Conservation (phyloP, 441 rosid species). For the Sinapis alba region DNA sequence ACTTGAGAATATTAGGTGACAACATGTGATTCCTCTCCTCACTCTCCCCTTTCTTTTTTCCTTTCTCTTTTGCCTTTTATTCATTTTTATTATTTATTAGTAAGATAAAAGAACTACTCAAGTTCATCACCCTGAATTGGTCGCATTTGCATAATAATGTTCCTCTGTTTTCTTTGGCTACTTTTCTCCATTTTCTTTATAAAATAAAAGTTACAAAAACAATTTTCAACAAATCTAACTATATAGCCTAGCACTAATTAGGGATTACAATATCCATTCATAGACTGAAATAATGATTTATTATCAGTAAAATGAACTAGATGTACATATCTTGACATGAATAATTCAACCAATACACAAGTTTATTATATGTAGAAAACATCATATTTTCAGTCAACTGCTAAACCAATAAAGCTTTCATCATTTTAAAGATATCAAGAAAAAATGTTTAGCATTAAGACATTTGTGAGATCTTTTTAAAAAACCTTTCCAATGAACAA, state of each 20-base stretch:
- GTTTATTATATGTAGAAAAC: neutral
- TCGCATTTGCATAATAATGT: slow-evolving; percentile 12
- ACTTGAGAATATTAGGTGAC: slow-evolving; percentile 41
- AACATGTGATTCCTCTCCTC: slow-evolving; percentile 37
- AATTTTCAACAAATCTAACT: neutral
- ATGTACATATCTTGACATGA: neutral
- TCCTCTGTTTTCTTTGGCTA: neutral
- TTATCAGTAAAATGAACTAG: neutral
- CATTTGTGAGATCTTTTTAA: slow-evolving; percentile 5
- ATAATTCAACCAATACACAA: neutral
- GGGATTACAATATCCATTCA: neutral
- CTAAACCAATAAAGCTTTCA: neutral
- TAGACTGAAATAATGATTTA: neutral
- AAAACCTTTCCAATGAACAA: neutral
- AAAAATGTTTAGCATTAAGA: slow-evolving; percentile 3
- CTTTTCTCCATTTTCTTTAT: neutral
- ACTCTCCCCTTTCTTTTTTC: neutral
- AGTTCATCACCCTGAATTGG: slow-evolving; percentile 19
- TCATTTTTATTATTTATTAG: slow-evolving; percentile 5
- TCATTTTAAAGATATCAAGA: neutral
- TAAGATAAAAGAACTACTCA: neutral
- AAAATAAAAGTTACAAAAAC: neutral
- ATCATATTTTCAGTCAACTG: neutral
- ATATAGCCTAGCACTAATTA: neutral
- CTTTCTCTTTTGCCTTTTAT: neutral